Percentiles rank a stretch among this genome's conserved stretches.
Conservation (phyloP, 495 filamentous ascomycete species). For the Trichoderma virens region DNA sequence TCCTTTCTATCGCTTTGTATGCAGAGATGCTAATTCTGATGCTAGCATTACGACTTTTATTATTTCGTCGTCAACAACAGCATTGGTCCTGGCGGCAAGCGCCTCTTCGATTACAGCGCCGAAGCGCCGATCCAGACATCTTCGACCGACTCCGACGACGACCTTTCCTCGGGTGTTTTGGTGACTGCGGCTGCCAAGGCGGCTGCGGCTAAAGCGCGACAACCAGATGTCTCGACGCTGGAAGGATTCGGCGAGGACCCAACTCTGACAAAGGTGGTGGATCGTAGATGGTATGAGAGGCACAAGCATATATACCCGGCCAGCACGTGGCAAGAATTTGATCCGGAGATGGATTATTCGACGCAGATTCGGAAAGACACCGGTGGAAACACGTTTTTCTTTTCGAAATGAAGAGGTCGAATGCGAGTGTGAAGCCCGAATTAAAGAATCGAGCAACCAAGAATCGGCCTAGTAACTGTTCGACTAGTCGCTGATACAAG, state of each 20-base stretch:
- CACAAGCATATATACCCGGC: slow-evolving; percentile 98
- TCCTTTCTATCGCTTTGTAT: not conserved
- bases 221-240: slow-evolving; percentile 33
- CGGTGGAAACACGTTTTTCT: slow-evolving; percentile 91
- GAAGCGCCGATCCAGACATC: slow-evolving; percentile 31
- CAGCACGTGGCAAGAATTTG: slow-evolving; percentile 92
- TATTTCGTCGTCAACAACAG: slow-evolving; percentile 16
- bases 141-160: slow-evolving; percentile 23
- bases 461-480: too few species aligned
- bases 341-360: slow-evolving; percentile 78
- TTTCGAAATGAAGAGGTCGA: slow-evolving; percentile 37
- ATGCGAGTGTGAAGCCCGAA: not conserved
- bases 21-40: not conserved
- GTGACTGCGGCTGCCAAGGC: slow-evolving; percentile 22
- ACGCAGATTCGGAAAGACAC: slow-evolving; percentile 73
- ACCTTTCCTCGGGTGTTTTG: slow-evolving; percentile 15
- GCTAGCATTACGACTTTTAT: slow-evolving; percentile 90
- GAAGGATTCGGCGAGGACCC: slow-evolving; percentile 78
- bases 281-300: slow-evolving; percentile 90
- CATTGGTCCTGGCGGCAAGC: slow-evolving; percentile 26
- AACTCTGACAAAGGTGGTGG: slow-evolving; percentile 85
- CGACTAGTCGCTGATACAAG: not conserved
- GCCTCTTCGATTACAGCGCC: slow-evolving; percentile 67
- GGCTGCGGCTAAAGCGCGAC: slow-evolving; percentile 28
- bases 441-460: not conserved